These are phyloP conservation scores for Neoboletus subvelutipes DNA, from an alignment of 768 basidiomycete species.

Conservation along the genomic window DNA sequence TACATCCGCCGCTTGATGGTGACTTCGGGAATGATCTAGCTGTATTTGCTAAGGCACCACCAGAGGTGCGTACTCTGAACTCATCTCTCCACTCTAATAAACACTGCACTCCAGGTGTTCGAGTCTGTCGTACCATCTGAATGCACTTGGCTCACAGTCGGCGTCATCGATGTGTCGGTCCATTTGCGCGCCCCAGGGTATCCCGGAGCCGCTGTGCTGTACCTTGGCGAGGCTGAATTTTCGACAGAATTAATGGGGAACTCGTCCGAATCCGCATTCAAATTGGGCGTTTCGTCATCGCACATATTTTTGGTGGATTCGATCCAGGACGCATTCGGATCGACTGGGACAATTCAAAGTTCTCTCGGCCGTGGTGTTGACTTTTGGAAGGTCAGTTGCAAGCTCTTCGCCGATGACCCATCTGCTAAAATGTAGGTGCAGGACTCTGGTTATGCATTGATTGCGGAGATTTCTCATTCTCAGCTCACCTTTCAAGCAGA, in stretches of 20 bases:
- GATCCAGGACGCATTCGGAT: slow-evolving; percentile 33
- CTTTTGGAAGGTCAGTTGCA: slow-evolving; percentile 64
- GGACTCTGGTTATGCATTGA: slow-evolving; percentile 66
- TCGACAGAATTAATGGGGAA: slow-evolving; percentile 72
- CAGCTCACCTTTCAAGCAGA: slow-evolving; percentile 41
- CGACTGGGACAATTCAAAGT: slow-evolving; percentile 18
- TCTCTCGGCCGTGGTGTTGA: slow-evolving; percentile 37
- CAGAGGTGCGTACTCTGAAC: slow-evolving; percentile 62
- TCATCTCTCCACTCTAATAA: neutral
- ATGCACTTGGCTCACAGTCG: slow-evolving; percentile 67
- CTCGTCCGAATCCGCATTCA: slow-evolving; percentile 53
- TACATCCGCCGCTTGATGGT: slow-evolving; percentile 59
- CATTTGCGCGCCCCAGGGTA: slow-evolving; percentile 56
- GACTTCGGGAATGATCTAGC: slow-evolving; percentile 61
- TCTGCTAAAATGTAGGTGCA: slow-evolving; percentile 26
- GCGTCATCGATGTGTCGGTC: slow-evolving; percentile 64
- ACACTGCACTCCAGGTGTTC: slow-evolving; percentile 58
- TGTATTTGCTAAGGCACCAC: slow-evolving; percentile 75
- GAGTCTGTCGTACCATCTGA: slow-evolving; percentile 92
- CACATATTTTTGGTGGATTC: slow-evolving; percentile 58
- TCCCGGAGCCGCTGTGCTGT: slow-evolving; percentile 63
- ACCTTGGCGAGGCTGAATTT: slow-evolving; percentile 66
- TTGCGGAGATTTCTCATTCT: slow-evolving; percentile 57
- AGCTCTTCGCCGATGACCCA: neutral
- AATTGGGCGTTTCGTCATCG: slow-evolving; percentile 47